Evolutionary conservation across 148 eudicot species (phyloP), one percentile per base, ranked within the genome.

Genomic region (Talinum fruticosum): DNA sequence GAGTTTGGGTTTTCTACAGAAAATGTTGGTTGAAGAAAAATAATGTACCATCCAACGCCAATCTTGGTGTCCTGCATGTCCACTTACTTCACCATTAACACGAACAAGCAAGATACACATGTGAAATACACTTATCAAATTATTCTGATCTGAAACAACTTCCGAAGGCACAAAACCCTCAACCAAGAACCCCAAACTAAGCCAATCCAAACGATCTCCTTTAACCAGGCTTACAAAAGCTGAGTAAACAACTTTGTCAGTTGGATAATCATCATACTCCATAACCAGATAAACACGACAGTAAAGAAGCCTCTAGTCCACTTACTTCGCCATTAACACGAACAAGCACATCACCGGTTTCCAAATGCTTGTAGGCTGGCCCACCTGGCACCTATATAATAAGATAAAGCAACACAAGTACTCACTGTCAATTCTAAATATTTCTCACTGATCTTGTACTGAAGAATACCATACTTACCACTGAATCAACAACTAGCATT

Each of bases 311-410:
- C n/a, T 66, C 28, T 70, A 69, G 34, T 29, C 32, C 24, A 79
- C 87, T 83, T 82, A 96, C 99, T 80, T 92, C 87, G 71, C 91
- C 92, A 85, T 96, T 96, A 64, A 93, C 81, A 74, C 83, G 82
- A 79, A 96, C 88, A 85, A 96, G 98, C 79, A 96, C 98, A 82
- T 96, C 99, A 81, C 99, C 99, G 62, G 99, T 88, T 88, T 93
- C 97, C 91, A 96, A 84, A 82, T 80, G 88, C 67, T 85, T 89
- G 72, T 91, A 83, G 47, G 95, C 92, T 81, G 98, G 99, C 67
- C 99, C 99, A 71, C 97, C 99, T 28, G 98, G 99, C 72, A 96
- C 99, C 99, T 96, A 82, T 96, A 82, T 34, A 87, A 76, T 59
- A 80, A 74, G 74, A 28, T 82, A 69, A 51, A 13, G 23, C 30